phyloP scores from a whole-genome alignment of 1,284 basidiomycete genomes.

The Pascua sp. region DNA sequence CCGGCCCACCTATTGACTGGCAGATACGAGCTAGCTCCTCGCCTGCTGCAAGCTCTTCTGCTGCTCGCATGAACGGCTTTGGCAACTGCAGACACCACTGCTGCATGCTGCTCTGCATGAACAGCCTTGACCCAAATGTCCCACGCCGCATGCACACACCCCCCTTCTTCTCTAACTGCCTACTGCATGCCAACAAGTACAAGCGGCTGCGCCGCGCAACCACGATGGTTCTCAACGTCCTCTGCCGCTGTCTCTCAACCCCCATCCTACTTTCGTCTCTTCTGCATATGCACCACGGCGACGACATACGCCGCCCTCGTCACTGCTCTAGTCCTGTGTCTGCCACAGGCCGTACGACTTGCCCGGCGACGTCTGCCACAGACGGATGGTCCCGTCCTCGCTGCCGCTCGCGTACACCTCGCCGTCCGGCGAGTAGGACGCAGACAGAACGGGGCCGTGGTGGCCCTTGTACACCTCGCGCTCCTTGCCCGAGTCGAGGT shows the following conservation, averaged over 20 bases:
- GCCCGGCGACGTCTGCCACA: constrained; percentile 94
- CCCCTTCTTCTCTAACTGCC: no score
- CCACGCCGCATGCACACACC: no score
- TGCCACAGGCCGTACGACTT: constrained; percentile 93
- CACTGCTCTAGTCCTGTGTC: constrained; percentile 37
- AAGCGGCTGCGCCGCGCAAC: no score
- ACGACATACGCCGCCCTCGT: not conserved
- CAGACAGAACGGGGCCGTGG: constrained; percentile 92
- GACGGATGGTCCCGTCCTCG: constrained; percentile 74
- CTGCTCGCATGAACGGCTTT: no score
- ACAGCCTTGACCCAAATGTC: no score
- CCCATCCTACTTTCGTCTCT: not conserved
- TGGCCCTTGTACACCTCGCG: constrained; percentile 92
- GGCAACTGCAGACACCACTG: no score
- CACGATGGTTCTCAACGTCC: not conserved
- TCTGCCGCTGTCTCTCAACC: not conserved
- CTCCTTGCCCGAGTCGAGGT: constrained; percentile 78
- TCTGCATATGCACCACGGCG: no score
- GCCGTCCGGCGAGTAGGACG: constrained; percentile 94
- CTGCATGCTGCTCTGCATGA: no score
- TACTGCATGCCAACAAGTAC: no score
- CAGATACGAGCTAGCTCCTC: no score
- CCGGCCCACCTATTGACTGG: no score
- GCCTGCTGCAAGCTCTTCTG: no score
- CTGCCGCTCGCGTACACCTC: constrained; percentile 96